A percentile compares a stretch with the other conserved stretches of the same genome.
Evolutionary conservation across 768 basidiomycete genomes (phyloP).

Genomic region (Suillus luteus): DNA sequence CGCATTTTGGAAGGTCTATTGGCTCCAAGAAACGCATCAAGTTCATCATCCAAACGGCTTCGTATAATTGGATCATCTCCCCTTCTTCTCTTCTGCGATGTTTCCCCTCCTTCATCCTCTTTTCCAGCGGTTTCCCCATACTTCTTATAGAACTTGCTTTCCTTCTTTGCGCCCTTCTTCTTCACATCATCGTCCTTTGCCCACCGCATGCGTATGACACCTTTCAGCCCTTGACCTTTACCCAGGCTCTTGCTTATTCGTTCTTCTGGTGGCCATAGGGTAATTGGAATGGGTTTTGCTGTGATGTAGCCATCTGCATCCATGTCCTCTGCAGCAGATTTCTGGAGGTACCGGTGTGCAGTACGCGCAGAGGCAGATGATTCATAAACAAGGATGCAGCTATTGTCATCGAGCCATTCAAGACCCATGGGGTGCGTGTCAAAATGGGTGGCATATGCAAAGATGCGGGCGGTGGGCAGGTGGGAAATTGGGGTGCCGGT

Average conservation of each 20-base stretch:
- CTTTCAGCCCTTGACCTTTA: conserved; percentile 67
- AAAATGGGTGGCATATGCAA: conserved; percentile 82
- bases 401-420: conserved; percentile 87
- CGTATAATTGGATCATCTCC: conserved; percentile 35
- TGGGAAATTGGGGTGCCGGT: conserved; percentile 71
- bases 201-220: conserved; percentile 73
- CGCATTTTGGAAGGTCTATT: conserved; percentile 64
- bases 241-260: conserved; percentile 74
- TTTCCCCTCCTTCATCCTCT: conserved; percentile 42
- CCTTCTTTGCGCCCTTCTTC: conserved; percentile 68
- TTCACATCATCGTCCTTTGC: conserved; percentile 73
- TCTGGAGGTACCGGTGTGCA: conserved; percentile 54
- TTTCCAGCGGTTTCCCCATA: conserved; percentile 71
- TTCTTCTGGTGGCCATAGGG: conserved; percentile 79
- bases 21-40: conserved; percentile 67
- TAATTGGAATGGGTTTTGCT: conserved; percentile 69
- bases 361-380: conserved; percentile 53
- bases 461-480: conserved; percentile 74
- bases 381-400: conserved; percentile 77
- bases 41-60: conserved; percentile 61
- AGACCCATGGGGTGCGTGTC: conserved; percentile 72
- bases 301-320: conserved; percentile 60
- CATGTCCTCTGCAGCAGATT: conserved; percentile 47
- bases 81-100: conserved; percentile 38
- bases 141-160: conserved; percentile 79